These are phyloP conservation scores for Rhizopogon sp. DNA, from an alignment of 768 basidiomycete genomes.

Conservation along the genomic window DNA sequence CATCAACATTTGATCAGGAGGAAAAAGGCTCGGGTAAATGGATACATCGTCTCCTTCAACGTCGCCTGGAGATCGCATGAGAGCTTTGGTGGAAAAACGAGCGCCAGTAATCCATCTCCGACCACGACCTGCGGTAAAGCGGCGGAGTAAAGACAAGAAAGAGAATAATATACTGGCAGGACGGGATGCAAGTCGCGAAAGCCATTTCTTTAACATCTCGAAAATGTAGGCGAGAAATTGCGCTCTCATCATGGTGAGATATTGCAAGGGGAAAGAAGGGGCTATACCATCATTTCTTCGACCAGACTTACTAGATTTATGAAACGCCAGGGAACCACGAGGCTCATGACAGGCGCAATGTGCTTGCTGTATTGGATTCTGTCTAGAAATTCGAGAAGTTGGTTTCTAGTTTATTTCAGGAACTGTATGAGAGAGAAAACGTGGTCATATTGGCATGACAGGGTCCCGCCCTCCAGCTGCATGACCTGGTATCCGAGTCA, in stretches of 20 bases:
- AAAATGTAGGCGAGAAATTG: neutral
- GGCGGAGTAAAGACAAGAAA: neutral
- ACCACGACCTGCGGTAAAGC: neutral
- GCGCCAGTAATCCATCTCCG: too few relatives aligned
- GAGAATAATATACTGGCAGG: neutral
- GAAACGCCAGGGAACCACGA: neutral
- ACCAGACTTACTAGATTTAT: neutral
- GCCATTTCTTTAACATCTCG: neutral
- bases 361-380: too few relatives aligned
- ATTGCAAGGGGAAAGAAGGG: neutral
- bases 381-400: too few relatives aligned
- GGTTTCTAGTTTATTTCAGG: too few relatives aligned
- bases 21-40: neutral
- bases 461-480: too few relatives aligned
- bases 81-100: neutral
- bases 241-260: neutral
- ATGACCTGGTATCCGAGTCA: too few relatives aligned
- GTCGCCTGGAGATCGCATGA: neutral
- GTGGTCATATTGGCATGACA: too few relatives aligned
- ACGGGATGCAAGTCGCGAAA: neutral
- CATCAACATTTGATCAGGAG: neutral
- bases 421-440: too few relatives aligned
- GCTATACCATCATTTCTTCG: neutral
- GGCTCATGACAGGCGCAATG: too few relatives aligned
- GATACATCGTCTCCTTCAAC: neutral